Percentiles rank a stretch among this genome's conserved stretches.
phyloP scores from a whole-genome alignment of 2,329 filamentous ascomycete species.

The Fusarium duplospermum region DNA sequence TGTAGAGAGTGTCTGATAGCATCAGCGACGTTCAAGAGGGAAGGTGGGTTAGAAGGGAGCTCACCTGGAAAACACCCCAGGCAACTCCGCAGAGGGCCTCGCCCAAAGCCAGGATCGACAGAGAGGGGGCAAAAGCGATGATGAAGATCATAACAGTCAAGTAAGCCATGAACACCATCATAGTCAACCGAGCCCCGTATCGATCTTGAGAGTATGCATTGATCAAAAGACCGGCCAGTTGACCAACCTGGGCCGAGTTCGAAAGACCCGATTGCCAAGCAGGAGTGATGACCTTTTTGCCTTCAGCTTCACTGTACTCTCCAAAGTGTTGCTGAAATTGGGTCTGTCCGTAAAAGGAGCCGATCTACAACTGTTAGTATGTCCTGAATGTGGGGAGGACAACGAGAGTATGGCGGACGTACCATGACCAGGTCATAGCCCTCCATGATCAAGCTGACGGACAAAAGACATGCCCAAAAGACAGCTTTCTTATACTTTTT shows the following conservation, averaged over 20 bases:
- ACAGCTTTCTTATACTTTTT: conserved; percentile 9
- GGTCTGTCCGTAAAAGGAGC: conserved; percentile 11
- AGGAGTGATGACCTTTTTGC: conserved; percentile 53
- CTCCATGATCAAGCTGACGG: conserved; percentile 6
- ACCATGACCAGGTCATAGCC: background rate
- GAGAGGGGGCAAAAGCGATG: background rate
- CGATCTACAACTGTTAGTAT: background rate
- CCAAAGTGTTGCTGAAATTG: conserved; percentile 9
- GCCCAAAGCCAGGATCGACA: background rate
- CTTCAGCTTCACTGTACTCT: conserved; percentile 3
- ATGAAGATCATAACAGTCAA: background rate
- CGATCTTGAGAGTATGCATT: conserved; percentile 55
- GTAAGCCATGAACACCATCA: conserved; percentile 13
- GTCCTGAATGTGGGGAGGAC: too few relatives aligned
- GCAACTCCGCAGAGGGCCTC: background rate
- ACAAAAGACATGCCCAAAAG: conserved; percentile 1
- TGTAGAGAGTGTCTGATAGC: background rate
- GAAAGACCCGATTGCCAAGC: conserved; percentile 28
- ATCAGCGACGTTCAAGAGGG: background rate
- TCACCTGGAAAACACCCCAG: background rate
- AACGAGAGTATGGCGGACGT: background rate
- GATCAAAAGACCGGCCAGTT: conserved; percentile 47
- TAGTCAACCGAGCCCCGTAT: conserved; percentile 38
- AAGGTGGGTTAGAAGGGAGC: background rate
- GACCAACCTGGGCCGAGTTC: background rate